Base-by-base conservation (phyloP, 139 green algal genomes). In the Yamagishiella unicocca region DNA sequence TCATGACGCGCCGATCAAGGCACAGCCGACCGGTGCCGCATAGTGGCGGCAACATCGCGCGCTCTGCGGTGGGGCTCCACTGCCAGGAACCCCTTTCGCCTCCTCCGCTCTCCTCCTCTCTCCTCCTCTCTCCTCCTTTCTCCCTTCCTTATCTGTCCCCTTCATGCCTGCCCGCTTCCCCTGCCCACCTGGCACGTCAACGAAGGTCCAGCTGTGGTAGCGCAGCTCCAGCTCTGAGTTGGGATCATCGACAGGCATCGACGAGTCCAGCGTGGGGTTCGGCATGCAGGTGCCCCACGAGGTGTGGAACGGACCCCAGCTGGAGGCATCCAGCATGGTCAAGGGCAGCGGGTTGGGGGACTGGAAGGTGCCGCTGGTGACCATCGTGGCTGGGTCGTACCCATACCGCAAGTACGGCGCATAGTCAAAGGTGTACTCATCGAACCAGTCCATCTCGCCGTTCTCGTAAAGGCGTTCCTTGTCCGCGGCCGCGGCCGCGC, bases 361-460 rank as follows among this genome's bases (percentile, higher is more conserved):
- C 8, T 22, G 25, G 77, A 74, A 73, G 45, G 33, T 53, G 55
- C 55, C 54, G 2, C 9, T 35, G 43, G 33, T 14, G 14, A 70
- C 5, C 6, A 84, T 37, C 17, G 8, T 58, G 10, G 7, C 10
- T 2, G 55, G 55, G 77, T 84, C 55, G 77, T 84, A 84, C 33
- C 77, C 77, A 37, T 84, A 84, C 55, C 77, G 77, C 37, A 46
- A 21, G 77, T 84, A 84, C 55, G 55, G 37, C 77, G 77, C 77
- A 24, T 58, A 84, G n/a, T 73, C 61, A 27, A 84, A 58, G 17
- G 25, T 84, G 58, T 73, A 84, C 6, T 73, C 55, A 1, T 84
- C 77, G 77, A 70, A 84, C 77, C 77, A 84, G 35, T 55, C 54
- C 35, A 84, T 40, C 37, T 55, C 40, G 2, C 31, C 27, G n/a